phyloP scores from a whole-genome alignment of 768 basidiomycete genomes.

The Sarcodon aspratus region DNA sequence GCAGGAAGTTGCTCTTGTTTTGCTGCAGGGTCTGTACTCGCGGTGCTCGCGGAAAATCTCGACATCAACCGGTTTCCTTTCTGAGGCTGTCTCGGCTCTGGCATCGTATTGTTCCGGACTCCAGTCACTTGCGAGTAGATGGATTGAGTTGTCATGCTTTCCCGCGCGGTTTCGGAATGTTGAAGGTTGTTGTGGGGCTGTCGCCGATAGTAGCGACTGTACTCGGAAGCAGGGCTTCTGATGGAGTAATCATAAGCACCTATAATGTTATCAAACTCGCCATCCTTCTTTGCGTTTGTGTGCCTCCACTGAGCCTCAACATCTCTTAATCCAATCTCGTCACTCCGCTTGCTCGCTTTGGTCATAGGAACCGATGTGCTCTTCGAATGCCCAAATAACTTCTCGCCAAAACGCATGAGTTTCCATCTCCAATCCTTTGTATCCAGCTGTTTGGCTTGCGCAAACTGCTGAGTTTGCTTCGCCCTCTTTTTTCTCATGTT shows the following conservation, averaged over 20 bases:
- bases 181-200: neutral
- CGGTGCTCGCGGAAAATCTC: conserved; percentile 37
- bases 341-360: conserved; percentile 17
- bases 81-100: conserved; percentile 69
- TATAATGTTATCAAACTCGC: conserved; percentile 36
- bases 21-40: conserved; percentile 19
- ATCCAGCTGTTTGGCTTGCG: conserved; percentile 40
- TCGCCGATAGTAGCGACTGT: conserved; percentile 32
- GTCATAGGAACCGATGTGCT: conserved; percentile 15
- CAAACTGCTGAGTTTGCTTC: conserved; percentile 55
- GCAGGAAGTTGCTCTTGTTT: conserved; percentile 4
- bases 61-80: conserved; percentile 24
- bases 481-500: conserved; percentile 58
- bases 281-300: conserved; percentile 18
- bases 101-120: conserved; percentile 34
- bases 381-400: conserved; percentile 40
- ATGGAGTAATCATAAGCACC: conserved; percentile 35
- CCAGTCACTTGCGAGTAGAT: conserved; percentile 67
- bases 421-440: conserved; percentile 42
- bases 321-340: conserved; percentile 41
- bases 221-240: conserved; percentile 22
- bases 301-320: conserved; percentile 39
- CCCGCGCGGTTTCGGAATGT: neutral
- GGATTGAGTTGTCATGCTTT: conserved; percentile 30
- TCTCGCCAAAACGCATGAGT: conserved; percentile 44